Conservation (phyloP, 2,329 filamentous ascomycete genomes). For the Alternaria rosae region DNA sequence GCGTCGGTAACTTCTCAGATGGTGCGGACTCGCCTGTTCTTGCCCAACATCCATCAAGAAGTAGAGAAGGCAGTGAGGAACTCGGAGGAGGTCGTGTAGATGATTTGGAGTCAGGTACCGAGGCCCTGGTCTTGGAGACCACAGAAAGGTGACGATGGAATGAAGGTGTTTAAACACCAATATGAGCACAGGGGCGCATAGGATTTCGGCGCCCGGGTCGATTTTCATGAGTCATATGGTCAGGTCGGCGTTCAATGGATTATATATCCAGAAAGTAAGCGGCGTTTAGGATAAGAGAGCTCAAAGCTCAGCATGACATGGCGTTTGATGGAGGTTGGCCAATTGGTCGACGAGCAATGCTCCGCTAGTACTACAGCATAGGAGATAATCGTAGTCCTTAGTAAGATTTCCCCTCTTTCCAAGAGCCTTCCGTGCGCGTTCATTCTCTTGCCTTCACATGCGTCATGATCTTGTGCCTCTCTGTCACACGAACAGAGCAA, state of each 20-base stretch:
- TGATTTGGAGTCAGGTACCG: slow-evolving; percentile 13
- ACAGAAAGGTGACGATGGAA: slow-evolving; percentile 18
- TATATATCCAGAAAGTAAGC: background rate
- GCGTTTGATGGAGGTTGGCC: slow-evolving; percentile 4
- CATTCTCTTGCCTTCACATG: background rate
- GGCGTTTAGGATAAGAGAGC: slow-evolving; percentile 8
- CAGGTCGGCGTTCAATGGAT: slow-evolving; percentile 5
- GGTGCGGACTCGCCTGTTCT: slow-evolving; percentile 22
- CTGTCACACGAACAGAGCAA: background rate
- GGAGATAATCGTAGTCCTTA: slow-evolving; percentile 16
- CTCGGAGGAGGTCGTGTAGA: background rate
- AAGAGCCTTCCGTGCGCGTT: background rate
- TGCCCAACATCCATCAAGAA: slow-evolving; percentile 13
- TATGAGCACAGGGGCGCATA: background rate
- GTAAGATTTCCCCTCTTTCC: background rate
- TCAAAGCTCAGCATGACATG: slow-evolving; percentile 4
- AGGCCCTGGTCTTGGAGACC: slow-evolving; percentile 13
- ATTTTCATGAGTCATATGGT: slow-evolving; percentile 4
- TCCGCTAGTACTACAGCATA: slow-evolving; percentile 7
- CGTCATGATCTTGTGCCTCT: background rate
- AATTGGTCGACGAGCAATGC: slow-evolving; percentile 2
- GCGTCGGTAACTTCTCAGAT: slow-evolving; percentile 36
- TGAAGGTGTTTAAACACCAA: background rate
- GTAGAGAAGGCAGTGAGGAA: slow-evolving; percentile 13
- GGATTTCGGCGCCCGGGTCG: background rate